Base-by-base conservation (phyloP, 768 basidiomycete genomes). In the Mycena galopus region DNA sequence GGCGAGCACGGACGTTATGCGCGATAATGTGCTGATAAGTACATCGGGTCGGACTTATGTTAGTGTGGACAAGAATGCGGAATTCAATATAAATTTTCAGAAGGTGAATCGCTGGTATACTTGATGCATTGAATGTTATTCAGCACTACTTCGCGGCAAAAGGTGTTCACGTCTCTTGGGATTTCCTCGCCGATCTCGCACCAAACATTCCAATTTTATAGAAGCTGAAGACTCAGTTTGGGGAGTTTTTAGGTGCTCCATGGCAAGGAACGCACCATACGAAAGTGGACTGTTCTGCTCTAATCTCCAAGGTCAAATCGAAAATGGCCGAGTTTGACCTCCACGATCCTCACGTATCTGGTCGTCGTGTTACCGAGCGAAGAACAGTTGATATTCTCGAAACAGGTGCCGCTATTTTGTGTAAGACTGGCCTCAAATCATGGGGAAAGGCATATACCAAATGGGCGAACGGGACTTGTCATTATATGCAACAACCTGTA, bases 21-120 rank as follows among this genome's bases (percentile, higher is more conserved):
- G 67, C 0, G 67, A 68, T 23, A 68, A 68, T 23, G 23, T 59
- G 2, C 25, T 68, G 0, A 68, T 68, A 6, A 53, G 6, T 4
- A 65, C 65, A 3, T 57, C 55, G 3, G 65, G 65, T 6, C 58
- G 16, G 0, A 21, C 33, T 2, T 69, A 69, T 11, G 67, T 69
- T 27, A 50, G 50, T 8, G 50, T 69, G 4, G 65, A 58, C 17
- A 66, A 66, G 32, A 66, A 66, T 25, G 67, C 67, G 2, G 59
- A 67, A 14, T 67, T 67, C 19, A 67, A 67, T 17, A 67, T 67
- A 0, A 67, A 67, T 30, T 67, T 67, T 21, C 58, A 67, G 53
- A 67, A 67, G 21, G 66, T 67, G n/a, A 37, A 16, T 2, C 21
- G 2, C 5, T 1, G 16, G 2, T 5, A 11, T 4, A 0, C 9